These are phyloP conservation scores for Thermoascus crustaceus DNA, from an alignment of 2,329 filamentous ascomycete genomes.

Conservation along the genomic window DNA sequence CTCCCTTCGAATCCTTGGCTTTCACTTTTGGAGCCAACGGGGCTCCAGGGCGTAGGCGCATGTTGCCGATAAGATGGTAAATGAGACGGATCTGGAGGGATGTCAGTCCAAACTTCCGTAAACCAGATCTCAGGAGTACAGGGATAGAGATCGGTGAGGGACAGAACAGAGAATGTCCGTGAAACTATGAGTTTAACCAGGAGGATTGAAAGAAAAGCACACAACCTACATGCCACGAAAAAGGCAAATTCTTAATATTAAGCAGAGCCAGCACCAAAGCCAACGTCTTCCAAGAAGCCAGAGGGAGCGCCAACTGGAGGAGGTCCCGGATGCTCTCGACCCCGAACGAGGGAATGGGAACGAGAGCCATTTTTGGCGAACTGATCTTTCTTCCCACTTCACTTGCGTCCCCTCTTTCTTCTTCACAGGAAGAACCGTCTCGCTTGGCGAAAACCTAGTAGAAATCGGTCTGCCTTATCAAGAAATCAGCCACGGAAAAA, in stretches of 20 bases:
- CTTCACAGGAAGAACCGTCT: no score
- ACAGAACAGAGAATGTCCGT: no score
- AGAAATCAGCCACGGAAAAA: no score
- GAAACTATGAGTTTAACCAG: no score
- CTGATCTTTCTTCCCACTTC: no score
- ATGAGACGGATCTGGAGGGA: constrained; percentile 48
- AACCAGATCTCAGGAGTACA: constrained; percentile 3
- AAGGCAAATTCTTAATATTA: constrained; percentile 32
- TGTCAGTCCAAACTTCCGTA: constrained; percentile 5
- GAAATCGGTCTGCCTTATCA: no score
- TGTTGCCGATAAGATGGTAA: constrained; percentile 49
- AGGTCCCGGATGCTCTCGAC: constrained; percentile 18
- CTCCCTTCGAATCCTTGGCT: constrained; percentile 24
- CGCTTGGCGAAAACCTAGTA: no score
- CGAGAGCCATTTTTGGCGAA: background rate
- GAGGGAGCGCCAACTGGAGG: constrained; percentile 12
- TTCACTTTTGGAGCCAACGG: constrained; percentile 36
- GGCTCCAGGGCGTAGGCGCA: constrained; percentile 42
- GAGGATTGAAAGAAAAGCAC: background rate
- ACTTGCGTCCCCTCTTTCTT: no score
- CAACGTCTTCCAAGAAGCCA: constrained; percentile 27
- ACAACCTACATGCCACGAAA: constrained; percentile 33
- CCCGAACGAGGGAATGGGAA: constrained; percentile 6
- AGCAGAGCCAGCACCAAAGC: constrained; percentile 29
- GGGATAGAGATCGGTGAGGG: background rate